A percentile compares a stretch with the other conserved stretches of the same genome.
These are phyloP conservation scores for Yamadazyma friedrichii DNA, from an alignment of 1,139 yeast species.

Conservation along the genomic window DNA sequence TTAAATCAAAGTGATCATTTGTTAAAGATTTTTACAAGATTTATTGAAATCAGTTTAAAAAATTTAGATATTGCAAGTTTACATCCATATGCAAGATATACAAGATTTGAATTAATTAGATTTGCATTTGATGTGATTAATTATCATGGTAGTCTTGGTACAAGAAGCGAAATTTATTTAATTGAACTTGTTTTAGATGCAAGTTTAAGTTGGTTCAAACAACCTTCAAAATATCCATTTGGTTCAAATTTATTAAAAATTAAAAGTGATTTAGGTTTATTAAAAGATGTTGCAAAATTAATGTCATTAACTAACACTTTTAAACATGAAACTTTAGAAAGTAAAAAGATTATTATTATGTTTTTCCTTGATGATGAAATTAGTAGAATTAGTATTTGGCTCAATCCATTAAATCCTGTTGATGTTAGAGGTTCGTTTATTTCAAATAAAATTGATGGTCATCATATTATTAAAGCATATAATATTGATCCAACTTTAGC, in stretches of 20 bases:
- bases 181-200: conserved; percentile 60
- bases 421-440: conserved; percentile 40
- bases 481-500: conserved; percentile 71
- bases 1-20: conserved; percentile 71
- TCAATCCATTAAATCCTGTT: conserved; percentile 60
- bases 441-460: conserved; percentile 30
- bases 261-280: conserved; percentile 63
- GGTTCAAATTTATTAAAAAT: conserved; percentile 78
- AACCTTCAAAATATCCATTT: conserved; percentile 67
- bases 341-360: conserved; percentile 51
- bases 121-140: conserved; percentile 67
- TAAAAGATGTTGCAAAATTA: conserved; percentile 51
- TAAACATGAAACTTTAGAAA: conserved; percentile 27
- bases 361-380: conserved; percentile 77
- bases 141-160: conserved; percentile 50
- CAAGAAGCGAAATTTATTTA: conserved; percentile 45
- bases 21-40: conserved; percentile 65
- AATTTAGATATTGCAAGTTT: conserved; percentile 60
- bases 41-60: conserved; percentile 57
- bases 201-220: conserved; percentile 76
- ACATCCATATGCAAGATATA: conserved; percentile 79
- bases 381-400: conserved; percentile 72
- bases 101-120: conserved; percentile 70
- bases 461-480: conserved; percentile 55
- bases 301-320: conserved; percentile 23